Evolutionary conservation across 2,329 filamentous ascomycete species (phyloP).

Genomic region (Cladobotryum mycophilum): DNA sequence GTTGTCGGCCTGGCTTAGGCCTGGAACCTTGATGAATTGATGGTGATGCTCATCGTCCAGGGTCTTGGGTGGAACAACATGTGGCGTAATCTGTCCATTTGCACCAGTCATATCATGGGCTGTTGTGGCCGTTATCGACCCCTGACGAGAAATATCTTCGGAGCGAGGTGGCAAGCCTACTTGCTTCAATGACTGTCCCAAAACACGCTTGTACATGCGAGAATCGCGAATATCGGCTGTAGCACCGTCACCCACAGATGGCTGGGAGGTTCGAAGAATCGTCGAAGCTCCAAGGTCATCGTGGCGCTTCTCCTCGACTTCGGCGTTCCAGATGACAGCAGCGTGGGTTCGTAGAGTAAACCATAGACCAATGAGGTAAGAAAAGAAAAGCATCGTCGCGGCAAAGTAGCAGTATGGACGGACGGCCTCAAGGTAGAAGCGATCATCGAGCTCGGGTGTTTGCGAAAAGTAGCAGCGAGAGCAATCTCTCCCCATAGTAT

Average conservation of each 20-base stretch:
- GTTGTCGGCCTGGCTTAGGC: constrained; percentile 77
- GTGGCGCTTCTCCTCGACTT: constrained; percentile 69
- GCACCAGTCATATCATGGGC: constrained; percentile 25
- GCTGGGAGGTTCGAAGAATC: constrained; percentile 29
- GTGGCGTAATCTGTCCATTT: constrained; percentile 52
- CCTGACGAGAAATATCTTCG: constrained; percentile 37
- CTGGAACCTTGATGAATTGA: constrained; percentile 51
- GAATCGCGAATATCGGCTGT: constrained; percentile 75
- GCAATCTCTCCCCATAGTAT: constrained; percentile 59
- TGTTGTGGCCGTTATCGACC: constrained; percentile 27
- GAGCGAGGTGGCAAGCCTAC: constrained; percentile 59
- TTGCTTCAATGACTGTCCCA: constrained; percentile 83
- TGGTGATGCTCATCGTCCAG: constrained; percentile 35
- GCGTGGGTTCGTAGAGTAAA: constrained; percentile 95
- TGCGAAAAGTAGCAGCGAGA: constrained; percentile 93
- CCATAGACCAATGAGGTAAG: constrained; percentile 88
- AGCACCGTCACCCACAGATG: constrained; percentile 39
- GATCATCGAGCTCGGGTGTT: constrained; percentile 71
- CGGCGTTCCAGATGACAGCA: constrained; percentile 91
- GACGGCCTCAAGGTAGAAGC: constrained; percentile 86
- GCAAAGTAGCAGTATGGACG: constrained; percentile 90
- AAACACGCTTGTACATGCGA: constrained; percentile 84
- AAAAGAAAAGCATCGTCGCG: constrained; percentile 78
- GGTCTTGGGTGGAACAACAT: constrained; percentile 69
- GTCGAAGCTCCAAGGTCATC: constrained; percentile 40